Evolutionary conservation across 106 monocot species (phyloP), one percentile per base, ranked within the genome.

Genomic region (Phalaenopsis aphrodite): DNA sequence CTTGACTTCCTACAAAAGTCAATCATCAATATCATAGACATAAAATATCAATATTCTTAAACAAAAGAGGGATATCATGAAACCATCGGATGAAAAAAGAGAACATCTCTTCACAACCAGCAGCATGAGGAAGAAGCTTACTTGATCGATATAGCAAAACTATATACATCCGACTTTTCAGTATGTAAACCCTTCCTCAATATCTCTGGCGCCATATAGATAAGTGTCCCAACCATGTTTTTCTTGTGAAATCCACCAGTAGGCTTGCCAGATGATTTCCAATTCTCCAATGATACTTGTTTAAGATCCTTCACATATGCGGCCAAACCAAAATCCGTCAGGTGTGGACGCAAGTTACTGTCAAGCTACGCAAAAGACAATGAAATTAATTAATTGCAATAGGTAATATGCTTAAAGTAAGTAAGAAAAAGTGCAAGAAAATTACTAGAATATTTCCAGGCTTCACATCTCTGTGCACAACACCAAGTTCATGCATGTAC

Each of bases 171-270:
- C 58, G 99, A 95, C 81, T 99, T 95, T 85, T 99, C 99, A 52
- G 95, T 93, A 55, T 99, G 93, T 56, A 94, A 56, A 71, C 88
- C 91, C 80, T 95, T 99, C 56, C 74, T 93, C 83, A 99, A 73
- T 84, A 99, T 88, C 86, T 99, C 99, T 77, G 99, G 99, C 75
- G 99, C 91, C 99, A 99, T 99, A 85, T 95, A 99, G 67, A 99
- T 93, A 23, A 99, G 88, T 43, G 99, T 99, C 45, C 99, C 99
- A 56, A 99, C 99, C 99, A 95, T 99, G 55, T 95, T 95, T 65
- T 82, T 95, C 69, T 95, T 99, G 84, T 99, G 93, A 81, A 99
- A 99, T 67, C 99, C 99, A 76, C 99, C 99, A 71, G 99, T 99
- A 45, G 99, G 99, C 79, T 95, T 99, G 66, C 99, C 99, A 75